Conservation (phyloP, 2,329 filamentous ascomycete species). For the Podosphaera fusca region DNA sequence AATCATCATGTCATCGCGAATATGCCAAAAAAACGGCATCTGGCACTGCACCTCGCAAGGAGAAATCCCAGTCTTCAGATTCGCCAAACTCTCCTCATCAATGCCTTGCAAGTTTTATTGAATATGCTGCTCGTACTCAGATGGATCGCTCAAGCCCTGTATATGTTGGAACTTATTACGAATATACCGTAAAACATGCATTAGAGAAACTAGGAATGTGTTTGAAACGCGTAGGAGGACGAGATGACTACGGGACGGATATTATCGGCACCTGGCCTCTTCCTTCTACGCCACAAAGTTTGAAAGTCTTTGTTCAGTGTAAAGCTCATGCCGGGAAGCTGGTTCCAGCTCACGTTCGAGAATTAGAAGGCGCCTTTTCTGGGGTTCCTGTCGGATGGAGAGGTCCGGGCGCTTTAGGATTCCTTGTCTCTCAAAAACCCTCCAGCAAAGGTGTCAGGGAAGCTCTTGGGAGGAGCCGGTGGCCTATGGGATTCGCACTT, state of each 20-base stretch:
- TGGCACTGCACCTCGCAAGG: too few relatives aligned
- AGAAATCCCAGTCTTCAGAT: too few relatives aligned
- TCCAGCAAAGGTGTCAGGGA: slow-evolving; percentile 63
- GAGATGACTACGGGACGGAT: slow-evolving; percentile 50
- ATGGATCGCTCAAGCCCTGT: slow-evolving; percentile 33
- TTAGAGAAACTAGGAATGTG: slow-evolving; percentile 39
- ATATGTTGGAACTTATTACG: slow-evolving; percentile 54
- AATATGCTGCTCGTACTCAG: slow-evolving; percentile 31
- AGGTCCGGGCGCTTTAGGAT: slow-evolving; percentile 37
- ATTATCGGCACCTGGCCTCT: slow-evolving; percentile 48
- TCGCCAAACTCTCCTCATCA: slow-evolving; percentile 26
- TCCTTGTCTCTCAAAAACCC: slow-evolving; percentile 44
- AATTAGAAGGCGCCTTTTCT: slow-evolving; percentile 56
- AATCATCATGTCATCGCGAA: too few relatives aligned
- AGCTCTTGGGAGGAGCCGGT: slow-evolving; percentile 39
- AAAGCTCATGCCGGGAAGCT: slow-evolving; percentile 34
- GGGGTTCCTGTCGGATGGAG: slow-evolving; percentile 54
- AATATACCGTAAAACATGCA: slow-evolving; percentile 39
- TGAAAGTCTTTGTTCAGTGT: slow-evolving; percentile 40
- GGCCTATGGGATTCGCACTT: slow-evolving; percentile 50
- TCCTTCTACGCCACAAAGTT: slow-evolving; percentile 19
- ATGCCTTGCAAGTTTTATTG: slow-evolving; percentile 39
- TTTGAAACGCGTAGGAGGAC: slow-evolving; percentile 40
- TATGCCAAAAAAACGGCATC: too few relatives aligned
- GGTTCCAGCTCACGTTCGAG: slow-evolving; percentile 37